Evolutionary conservation across 2,329 filamentous ascomycete species (phyloP).

Genomic region (Aspergillus brunneoviolaceus): DNA sequence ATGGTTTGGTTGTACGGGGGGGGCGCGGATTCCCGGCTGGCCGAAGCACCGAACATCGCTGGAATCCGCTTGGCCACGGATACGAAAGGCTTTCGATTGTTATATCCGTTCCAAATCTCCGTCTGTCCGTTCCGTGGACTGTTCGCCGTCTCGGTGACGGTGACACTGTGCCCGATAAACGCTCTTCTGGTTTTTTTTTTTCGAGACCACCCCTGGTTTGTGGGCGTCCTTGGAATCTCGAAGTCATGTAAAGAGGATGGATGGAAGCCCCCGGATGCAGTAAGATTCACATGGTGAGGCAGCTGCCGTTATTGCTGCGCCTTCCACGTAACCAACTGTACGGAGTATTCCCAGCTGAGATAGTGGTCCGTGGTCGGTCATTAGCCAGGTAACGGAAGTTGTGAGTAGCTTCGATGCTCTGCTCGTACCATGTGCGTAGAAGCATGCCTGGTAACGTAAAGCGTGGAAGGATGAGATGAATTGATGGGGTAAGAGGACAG

Average conservation of each 20-base stretch:
- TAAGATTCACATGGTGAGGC: background rate
- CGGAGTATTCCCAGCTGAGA: background rate
- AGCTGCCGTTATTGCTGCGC: background rate
- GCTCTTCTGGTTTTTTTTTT: background rate
- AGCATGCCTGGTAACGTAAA: background rate
- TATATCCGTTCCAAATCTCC: background rate
- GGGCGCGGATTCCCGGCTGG: slow-evolving; percentile 7
- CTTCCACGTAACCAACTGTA: background rate
- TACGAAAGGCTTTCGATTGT: background rate
- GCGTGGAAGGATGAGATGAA: too few relatives aligned
- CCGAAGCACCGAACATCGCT: slow-evolving; percentile 13
- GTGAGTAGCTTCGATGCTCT: background rate
- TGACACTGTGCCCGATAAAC: too few relatives aligned
- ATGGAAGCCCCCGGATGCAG: background rate
- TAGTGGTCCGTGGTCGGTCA: background rate
- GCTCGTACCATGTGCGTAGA: background rate
- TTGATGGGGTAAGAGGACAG: background rate
- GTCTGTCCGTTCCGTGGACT: background rate
- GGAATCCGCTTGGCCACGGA: slow-evolving; percentile 12
- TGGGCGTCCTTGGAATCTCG: background rate
- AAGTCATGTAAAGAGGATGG: background rate
- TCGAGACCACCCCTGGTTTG: background rate
- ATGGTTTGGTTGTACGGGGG: background rate
- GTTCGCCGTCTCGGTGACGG: background rate
- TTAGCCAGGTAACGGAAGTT: background rate